phyloP scores from a whole-genome alignment of 2,329 filamentous ascomycete genomes.

The Orbilia brochopaga region DNA sequence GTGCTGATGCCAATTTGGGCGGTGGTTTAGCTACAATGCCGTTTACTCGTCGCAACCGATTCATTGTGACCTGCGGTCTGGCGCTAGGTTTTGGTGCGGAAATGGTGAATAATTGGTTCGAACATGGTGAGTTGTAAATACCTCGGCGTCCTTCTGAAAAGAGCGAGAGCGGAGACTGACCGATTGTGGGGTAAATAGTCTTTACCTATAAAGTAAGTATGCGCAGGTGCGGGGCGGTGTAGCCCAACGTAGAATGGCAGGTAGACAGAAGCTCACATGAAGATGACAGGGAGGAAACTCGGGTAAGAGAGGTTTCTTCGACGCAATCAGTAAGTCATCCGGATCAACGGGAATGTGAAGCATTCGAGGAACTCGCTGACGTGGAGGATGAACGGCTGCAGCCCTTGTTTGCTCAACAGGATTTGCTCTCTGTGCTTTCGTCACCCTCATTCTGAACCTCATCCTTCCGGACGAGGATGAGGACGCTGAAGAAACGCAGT shows the following conservation, averaged over 20 bases:
- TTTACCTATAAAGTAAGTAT: slow-evolving; percentile 25
- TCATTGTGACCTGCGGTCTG: slow-evolving; percentile 67
- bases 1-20: slow-evolving; percentile 65
- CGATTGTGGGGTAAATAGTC: slow-evolving; percentile 16
- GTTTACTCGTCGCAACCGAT: slow-evolving; percentile 62
- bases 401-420: slow-evolving; percentile 71
- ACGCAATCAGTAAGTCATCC: slow-evolving; percentile 63
- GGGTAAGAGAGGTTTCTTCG: slow-evolving; percentile 68
- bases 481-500: slow-evolving; percentile 40
- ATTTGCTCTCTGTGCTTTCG: slow-evolving; percentile 54
- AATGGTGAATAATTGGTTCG: slow-evolving; percentile 62
- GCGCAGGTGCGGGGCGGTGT: slow-evolving; percentile 62
- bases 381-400: slow-evolving; percentile 56
- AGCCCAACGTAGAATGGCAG: slow-evolving; percentile 75
- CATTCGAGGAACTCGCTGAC: not conserved
- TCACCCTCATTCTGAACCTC: slow-evolving; percentile 61
- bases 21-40: slow-evolving; percentile 41
- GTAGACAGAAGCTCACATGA: not conserved
- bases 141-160: not conserved
- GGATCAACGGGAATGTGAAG: not conserved
- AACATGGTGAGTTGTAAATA: slow-evolving; percentile 56
- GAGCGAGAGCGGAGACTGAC: not conserved
- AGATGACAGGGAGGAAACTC: slow-evolving; percentile 30
- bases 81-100: slow-evolving; percentile 60
- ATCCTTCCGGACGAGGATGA: slow-evolving; percentile 57